These are phyloP conservation scores for Trichodelitschia bisporula DNA, from an alignment of 495 filamentous ascomycete species.

Conservation along the genomic window DNA sequence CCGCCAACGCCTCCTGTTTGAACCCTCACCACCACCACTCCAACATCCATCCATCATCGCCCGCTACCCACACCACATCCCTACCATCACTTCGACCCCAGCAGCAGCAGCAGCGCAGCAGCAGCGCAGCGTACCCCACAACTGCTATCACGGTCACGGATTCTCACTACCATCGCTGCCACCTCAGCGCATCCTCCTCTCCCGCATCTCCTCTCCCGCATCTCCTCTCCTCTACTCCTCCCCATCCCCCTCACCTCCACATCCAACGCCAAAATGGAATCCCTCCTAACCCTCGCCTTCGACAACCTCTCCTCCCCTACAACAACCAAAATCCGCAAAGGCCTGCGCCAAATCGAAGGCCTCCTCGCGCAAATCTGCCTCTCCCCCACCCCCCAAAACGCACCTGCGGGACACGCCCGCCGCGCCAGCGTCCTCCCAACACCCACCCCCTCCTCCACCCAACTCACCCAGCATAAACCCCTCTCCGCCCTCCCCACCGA, in stretches of 20 bases:
- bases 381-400: slow-evolving; percentile 26
- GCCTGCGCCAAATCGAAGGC: slow-evolving; percentile 84
- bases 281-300: slow-evolving; percentile 76
- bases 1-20: too few species aligned
- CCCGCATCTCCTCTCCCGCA: too few species aligned
- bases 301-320: slow-evolving; percentile 93
- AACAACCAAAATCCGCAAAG: slow-evolving; percentile 68
- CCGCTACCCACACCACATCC: too few species aligned
- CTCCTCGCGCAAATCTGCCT: slow-evolving; percentile 91
- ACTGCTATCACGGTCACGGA: too few species aligned
- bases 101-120: too few species aligned
- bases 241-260: not conserved
- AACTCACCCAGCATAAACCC: slow-evolving; percentile 20
- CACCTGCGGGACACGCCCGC: slow-evolving; percentile 15
- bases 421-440: slow-evolving; percentile 11
- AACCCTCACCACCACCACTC: too few species aligned
- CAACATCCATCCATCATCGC: too few species aligned
- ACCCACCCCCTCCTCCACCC: slow-evolving; percentile 3
- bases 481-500: slow-evolving; percentile 49
- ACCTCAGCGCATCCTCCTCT: too few species aligned
- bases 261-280: slow-evolving; percentile 41
- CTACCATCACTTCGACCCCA: too few species aligned
- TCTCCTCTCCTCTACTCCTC: not conserved
- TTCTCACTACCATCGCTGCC: too few species aligned
- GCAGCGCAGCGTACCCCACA: too few species aligned